Conservation (phyloP, 1,284 basidiomycete species). For the Microbotryum scabiosae region DNA sequence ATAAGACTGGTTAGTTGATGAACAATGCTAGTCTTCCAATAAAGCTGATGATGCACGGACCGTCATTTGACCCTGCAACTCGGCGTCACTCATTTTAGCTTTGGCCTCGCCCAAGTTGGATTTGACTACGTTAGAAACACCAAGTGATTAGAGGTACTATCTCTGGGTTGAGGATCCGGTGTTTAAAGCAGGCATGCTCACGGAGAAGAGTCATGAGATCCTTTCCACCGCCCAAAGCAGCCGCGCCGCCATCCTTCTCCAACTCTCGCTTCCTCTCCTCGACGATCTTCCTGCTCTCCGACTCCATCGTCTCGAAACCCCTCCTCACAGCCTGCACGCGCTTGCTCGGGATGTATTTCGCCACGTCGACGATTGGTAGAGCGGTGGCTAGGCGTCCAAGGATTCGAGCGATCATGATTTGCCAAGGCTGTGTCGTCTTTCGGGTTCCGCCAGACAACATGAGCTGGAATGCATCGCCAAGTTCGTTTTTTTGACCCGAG, state of each 20-base stretch:
- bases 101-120: slow-evolving; percentile 16
- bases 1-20: no score
- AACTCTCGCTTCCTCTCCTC: slow-evolving; percentile 25
- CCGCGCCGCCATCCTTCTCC: slow-evolving; percentile 24
- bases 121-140: slow-evolving; percentile 9
- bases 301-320: slow-evolving; percentile 10
- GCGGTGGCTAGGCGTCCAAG: no score
- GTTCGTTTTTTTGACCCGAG: slow-evolving; percentile 30
- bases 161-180: no score
- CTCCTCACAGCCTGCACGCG: not conserved
- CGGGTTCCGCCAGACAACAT: slow-evolving; percentile 9
- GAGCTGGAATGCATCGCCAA: slow-evolving; percentile 31
- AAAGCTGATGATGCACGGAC: not conserved
- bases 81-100: slow-evolving; percentile 14
- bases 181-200: not conserved
- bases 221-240: slow-evolving; percentile 23
- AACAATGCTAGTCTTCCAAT: no score
- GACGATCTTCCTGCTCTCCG: slow-evolving; percentile 34
- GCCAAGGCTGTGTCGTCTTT: no score
- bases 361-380: not conserved
- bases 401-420: no score
- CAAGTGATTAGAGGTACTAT: no score
- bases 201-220: slow-evolving; percentile 33
- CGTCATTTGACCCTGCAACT: slow-evolving; percentile 27
- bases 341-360: slow-evolving; percentile 3